A percentile compares a stretch with the other conserved stretches of the same genome.
These are phyloP conservation scores for Vitis hybrid DNA, from an alignment of 177 flowering plant genomes.

Conservation along the genomic window DNA sequence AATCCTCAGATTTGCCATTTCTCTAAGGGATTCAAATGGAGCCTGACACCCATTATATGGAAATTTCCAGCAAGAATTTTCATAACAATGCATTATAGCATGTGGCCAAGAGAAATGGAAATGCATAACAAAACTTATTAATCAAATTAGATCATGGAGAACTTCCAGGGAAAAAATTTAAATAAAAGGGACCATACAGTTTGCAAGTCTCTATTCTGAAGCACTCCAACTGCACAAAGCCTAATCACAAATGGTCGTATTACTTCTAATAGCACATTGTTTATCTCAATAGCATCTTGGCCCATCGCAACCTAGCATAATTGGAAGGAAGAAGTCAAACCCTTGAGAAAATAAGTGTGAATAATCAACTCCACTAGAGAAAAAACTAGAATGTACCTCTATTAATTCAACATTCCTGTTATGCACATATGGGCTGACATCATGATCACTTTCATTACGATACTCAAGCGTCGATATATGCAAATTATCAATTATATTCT, in stretches of 20 bases:
- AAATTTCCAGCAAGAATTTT: background rate
- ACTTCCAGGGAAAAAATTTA: background rate
- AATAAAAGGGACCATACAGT: constrained; percentile 46
- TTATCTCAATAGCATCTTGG: constrained; percentile 57
- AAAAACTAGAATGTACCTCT: constrained; percentile 42
- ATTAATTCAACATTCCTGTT: constrained; percentile 72
- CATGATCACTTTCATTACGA: constrained; percentile 81
- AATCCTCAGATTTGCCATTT: background rate
- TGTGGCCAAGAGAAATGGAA: background rate
- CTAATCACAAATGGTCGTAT: constrained; percentile 52
- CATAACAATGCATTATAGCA: background rate
- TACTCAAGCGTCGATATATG: constrained; percentile 81
- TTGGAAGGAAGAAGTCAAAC: background rate
- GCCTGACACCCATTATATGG: background rate
- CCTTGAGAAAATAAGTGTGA: background rate
- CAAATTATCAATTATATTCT: constrained; percentile 77
- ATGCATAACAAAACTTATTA: background rate
- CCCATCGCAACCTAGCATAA: constrained; percentile 76
- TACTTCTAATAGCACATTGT: constrained; percentile 53
- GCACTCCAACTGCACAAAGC: constrained; percentile 63
- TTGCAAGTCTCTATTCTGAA: constrained; percentile 55
- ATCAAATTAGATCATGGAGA: background rate
- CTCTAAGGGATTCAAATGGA: background rate
- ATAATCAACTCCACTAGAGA: background rate
- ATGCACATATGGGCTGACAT: constrained; percentile 80